Percentiles rank a stretch among this genome's conserved stretches.
Evolutionary conservation across 2,329 filamentous ascomycete species (phyloP).

Genomic region (Phyllosticta paracitricarpa): DNA sequence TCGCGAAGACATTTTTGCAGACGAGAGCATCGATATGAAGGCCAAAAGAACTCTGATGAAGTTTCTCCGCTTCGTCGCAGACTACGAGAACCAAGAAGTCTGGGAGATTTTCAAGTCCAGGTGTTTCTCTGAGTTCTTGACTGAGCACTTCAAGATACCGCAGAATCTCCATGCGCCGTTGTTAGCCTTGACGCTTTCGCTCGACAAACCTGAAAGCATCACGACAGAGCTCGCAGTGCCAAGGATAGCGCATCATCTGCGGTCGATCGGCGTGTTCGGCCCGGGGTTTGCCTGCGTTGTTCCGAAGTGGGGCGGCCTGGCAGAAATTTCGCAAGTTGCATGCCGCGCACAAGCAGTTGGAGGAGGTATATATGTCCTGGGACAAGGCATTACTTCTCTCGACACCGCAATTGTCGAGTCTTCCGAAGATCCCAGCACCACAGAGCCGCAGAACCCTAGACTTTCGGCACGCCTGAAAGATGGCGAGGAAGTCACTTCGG

Average conservation of each 20-base stretch:
- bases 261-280: conserved; percentile 80
- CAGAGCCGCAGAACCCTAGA: conserved; percentile 22
- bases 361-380: conserved; percentile 81
- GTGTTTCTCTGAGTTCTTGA: conserved; percentile 50
- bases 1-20: conserved; percentile 82
- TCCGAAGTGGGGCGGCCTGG: conserved; percentile 84
- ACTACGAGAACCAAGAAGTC: conserved; percentile 54
- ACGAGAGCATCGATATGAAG: conserved; percentile 62
- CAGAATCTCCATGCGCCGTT: conserved; percentile 54
- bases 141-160: conserved; percentile 46
- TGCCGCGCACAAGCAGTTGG: conserved; percentile 88
- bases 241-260: conserved; percentile 67
- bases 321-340: conserved; percentile 82
- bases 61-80: conserved; percentile 77
- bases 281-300: conserved; percentile 82
- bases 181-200: conserved; percentile 63
- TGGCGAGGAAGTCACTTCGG: conserved; percentile 47
- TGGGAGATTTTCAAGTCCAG: conserved; percentile 50
- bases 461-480: conserved; percentile 43
- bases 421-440: conserved; percentile 11
- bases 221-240: conserved; percentile 60
- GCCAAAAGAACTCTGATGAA: conserved; percentile 86
- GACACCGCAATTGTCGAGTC: conserved; percentile 4
- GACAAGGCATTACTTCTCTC: conserved; percentile 47
- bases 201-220: conserved; percentile 44